A percentile compares a stretch with the other conserved stretches of the same genome.
Conservation (phyloP, 352 stramenopile genomes). For the Phytophthora ohioensis region DNA sequence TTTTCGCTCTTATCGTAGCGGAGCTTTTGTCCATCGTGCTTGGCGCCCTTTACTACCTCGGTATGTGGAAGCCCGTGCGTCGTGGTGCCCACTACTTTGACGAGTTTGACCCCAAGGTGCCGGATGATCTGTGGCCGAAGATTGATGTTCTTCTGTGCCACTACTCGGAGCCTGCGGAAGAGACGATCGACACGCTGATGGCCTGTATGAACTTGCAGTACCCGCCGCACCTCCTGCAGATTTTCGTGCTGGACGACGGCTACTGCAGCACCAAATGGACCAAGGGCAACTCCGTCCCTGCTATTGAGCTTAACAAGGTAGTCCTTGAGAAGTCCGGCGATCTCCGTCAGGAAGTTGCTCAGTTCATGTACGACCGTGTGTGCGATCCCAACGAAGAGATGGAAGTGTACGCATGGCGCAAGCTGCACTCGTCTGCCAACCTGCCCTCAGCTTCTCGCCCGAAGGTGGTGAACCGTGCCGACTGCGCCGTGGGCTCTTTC, state of each 20-base stretch:
- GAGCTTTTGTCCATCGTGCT: slow-evolving; percentile 79
- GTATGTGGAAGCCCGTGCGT: slow-evolving; percentile 91
- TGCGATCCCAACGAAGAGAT: slow-evolving; percentile 89
- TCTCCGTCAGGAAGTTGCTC: slow-evolving; percentile 81
- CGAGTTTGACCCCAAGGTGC: slow-evolving; percentile 85
- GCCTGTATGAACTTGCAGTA: slow-evolving; percentile 92
- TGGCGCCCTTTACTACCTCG: slow-evolving; percentile 85
- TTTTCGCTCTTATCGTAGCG: slow-evolving; percentile 73
- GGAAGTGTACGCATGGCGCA: slow-evolving; percentile 89
- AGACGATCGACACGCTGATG: slow-evolving; percentile 88
- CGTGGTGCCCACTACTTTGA: slow-evolving; percentile 89
- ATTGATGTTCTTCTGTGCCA: slow-evolving; percentile 86
- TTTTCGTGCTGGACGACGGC: slow-evolving; percentile 87
- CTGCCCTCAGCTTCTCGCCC: slow-evolving; percentile 73
- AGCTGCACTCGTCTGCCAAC: slow-evolving; percentile 86
- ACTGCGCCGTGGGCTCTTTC: slow-evolving; percentile 85
- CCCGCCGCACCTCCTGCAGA: slow-evolving; percentile 85
- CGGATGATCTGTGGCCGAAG: slow-evolving; percentile 86
- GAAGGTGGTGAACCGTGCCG: slow-evolving; percentile 75
- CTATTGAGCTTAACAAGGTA: slow-evolving; percentile 81
- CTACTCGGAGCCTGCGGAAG: slow-evolving; percentile 86
- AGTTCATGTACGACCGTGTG: slow-evolving; percentile 92
- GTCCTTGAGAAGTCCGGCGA: slow-evolving; percentile 84
- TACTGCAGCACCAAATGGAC: slow-evolving; percentile 88
- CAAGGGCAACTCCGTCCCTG: slow-evolving; percentile 73